Evolutionary conservation across 805 yeast genomes (phyloP), one percentile per base, ranked within the genome.

Genomic region (Candida ortonii): DNA sequence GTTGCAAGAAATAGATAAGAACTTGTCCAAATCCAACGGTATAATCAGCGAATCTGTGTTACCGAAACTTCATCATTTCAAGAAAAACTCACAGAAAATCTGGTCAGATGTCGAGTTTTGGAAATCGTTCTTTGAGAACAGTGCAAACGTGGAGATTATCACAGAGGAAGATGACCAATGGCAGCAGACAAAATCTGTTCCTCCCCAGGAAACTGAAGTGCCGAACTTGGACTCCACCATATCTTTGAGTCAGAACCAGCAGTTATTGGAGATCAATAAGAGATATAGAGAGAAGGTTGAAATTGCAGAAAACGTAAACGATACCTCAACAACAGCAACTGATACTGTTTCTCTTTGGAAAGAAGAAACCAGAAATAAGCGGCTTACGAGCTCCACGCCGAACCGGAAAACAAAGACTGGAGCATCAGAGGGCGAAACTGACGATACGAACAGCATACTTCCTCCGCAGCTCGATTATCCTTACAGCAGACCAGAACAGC

Each of bases 1-100:
- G 5, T 61, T 88, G 30, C 96, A 86, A 56, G 80, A 79, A 30
- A 84, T 88, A 16, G 95, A 87, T 60, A 71, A 77, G 30, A 81
- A 85, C 50, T 68, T 87, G 31, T 72, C 82, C 9, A 66, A 71
- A 27, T 76, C 89, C 14, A 85, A 83, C 53, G 70, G 77, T 28
- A 70, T 80, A 21, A 76, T 88, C 16, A 77, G 78, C 30, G 82
- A 81, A 41, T 70, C 71, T 25, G 69, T 87, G 19, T 66, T 84
- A 20, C 95, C 95, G 3, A 66, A 75, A 9, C 70, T 87, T 15
- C 71, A 75, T 43, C 65, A 68, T 28, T 85, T 84, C 50, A 74
- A 81, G 13, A 50, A 53, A 10, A 72, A 73, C 25, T 76, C 86
- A 10, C 71, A 67, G 25, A 66, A 72, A 20, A 76, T 84, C 3